phyloP scores from a whole-genome alignment of 2,329 filamentous ascomycete genomes.

The Akanthomyces lecanii region DNA sequence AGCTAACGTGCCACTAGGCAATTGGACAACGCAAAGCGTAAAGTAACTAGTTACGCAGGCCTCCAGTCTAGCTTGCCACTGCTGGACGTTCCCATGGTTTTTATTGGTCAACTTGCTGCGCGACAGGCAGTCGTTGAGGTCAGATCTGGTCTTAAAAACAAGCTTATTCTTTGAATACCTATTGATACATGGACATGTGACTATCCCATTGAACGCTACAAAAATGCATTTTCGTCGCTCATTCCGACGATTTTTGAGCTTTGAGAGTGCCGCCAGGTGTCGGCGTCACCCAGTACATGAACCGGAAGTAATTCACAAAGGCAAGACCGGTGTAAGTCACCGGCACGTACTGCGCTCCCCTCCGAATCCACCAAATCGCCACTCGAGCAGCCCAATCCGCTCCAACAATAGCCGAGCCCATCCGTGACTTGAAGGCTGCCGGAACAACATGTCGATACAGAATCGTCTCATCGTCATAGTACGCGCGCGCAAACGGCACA shows the following conservation, averaged over 20 bases:
- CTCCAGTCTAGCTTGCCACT: neutral
- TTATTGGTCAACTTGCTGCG: neutral
- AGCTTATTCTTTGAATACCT: no score
- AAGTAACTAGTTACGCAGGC: neutral
- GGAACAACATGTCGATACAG: slow-evolving; percentile 19
- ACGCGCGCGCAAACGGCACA: slow-evolving; percentile 13
- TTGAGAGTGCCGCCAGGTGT: neutral
- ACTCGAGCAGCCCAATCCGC: slow-evolving; percentile 19
- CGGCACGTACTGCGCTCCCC: slow-evolving; percentile 21
- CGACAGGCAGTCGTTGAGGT: no score
- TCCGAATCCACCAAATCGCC: slow-evolving; percentile 19
- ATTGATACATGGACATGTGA: no score
- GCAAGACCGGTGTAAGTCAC: slow-evolving; percentile 21
- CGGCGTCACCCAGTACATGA: slow-evolving; percentile 17
- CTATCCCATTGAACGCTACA: neutral
- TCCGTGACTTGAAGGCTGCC: slow-evolving; percentile 18
- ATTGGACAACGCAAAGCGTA: no score
- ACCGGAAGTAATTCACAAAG: slow-evolving; percentile 19
- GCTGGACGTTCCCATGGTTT: neutral
- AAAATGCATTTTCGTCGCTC: neutral
- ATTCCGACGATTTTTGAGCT: neutral
- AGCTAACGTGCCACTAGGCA: neutral
- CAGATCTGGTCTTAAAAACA: no score
- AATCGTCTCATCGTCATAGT: slow-evolving; percentile 17
- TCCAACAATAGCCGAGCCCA: slow-evolving; percentile 19